Conservation (phyloP, 805 yeast genomes). For the Starmerella etchellsii region DNA sequence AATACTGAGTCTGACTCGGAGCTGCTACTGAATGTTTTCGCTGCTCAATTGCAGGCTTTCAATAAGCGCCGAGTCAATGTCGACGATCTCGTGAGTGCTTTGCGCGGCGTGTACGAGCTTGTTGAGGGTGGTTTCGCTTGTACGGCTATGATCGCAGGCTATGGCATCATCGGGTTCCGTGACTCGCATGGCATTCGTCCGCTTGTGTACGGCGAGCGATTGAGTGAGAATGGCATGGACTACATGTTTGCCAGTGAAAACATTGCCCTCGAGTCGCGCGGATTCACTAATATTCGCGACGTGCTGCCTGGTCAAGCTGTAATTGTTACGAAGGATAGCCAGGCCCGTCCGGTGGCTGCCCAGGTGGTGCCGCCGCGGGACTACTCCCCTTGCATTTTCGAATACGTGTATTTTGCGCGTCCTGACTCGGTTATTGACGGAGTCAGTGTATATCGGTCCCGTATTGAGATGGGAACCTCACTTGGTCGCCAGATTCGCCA, state of each 20-base stretch:
- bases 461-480: conserved; percentile 86
- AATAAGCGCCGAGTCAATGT: conserved; percentile 89
- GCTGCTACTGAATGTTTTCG: conserved; percentile 76
- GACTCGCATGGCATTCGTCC: conserved; percentile 98
- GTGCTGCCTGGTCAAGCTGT: conserved; percentile 93
- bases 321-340: conserved; percentile 61
- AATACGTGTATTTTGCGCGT: conserved; percentile 94
- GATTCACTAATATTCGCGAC: conserved; percentile 67
- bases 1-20: conserved; percentile 96
- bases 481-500: conserved; percentile 57
- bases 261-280: conserved; percentile 87
- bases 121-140: conserved; percentile 98
- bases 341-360: conserved; percentile 60
- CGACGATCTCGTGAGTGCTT: conserved; percentile 75
- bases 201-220: conserved; percentile 70
- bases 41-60: conserved; percentile 78
- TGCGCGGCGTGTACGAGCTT: conserved; percentile 63
- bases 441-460: conserved; percentile 84
- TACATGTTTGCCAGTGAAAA: conserved; percentile 94
- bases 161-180: conserved; percentile 87
- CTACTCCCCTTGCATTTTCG: conserved; percentile 92
- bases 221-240: conserved; percentile 56
- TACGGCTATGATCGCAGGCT: conserved; percentile 89
- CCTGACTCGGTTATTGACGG: conserved; percentile 96
- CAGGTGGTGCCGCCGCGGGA: conserved; percentile 70